Evolutionary conservation across 2,329 filamentous ascomycete species (phyloP).

Genomic region (Fusarium sterilihyphosum): DNA sequence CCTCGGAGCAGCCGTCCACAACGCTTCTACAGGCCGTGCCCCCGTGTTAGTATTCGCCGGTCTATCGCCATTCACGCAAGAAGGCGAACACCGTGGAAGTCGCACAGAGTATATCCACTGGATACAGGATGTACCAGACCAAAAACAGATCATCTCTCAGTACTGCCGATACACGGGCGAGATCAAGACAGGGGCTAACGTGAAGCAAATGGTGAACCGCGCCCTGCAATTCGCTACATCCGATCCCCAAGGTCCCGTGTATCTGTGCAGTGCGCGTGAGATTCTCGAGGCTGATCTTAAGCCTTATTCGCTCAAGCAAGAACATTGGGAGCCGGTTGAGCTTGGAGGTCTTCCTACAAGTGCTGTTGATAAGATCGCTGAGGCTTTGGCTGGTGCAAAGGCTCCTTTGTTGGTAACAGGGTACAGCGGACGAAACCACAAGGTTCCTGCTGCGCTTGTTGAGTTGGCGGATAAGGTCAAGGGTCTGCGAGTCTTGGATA

Average conservation of each 20-base stretch:
- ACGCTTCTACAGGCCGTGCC: slow-evolving; percentile 77
- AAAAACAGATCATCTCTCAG: slow-evolving; percentile 81
- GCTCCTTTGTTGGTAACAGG: slow-evolving; percentile 77
- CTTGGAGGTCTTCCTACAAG: slow-evolving; percentile 66
- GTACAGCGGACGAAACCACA: slow-evolving; percentile 76
- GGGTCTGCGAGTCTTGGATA: slow-evolving; percentile 77
- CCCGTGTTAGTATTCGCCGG: slow-evolving; percentile 84
- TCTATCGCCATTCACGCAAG: slow-evolving; percentile 78
- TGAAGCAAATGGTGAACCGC: slow-evolving; percentile 90
- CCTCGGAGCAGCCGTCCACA: slow-evolving; percentile 81
- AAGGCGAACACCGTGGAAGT: slow-evolving; percentile 80
- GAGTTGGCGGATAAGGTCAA: slow-evolving; percentile 74
- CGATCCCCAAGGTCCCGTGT: slow-evolving; percentile 82
- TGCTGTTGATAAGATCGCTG: slow-evolving; percentile 68
- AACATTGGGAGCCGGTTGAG: slow-evolving; percentile 75
- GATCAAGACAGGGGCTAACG: slow-evolving; percentile 84
- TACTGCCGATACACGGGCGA: slow-evolving; percentile 88
- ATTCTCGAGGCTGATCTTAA: slow-evolving; percentile 87
- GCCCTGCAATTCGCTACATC: slow-evolving; percentile 84
- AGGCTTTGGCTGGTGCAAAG: slow-evolving; percentile 70
- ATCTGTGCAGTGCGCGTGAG: slow-evolving; percentile 80
- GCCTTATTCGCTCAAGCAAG: slow-evolving; percentile 74
- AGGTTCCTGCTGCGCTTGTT: slow-evolving; percentile 68
- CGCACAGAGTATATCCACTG: slow-evolving; percentile 88
- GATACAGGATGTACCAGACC: slow-evolving; percentile 86